Conservation (phyloP, 75 land plant species). For the Selaginella tamariscina region DNA sequence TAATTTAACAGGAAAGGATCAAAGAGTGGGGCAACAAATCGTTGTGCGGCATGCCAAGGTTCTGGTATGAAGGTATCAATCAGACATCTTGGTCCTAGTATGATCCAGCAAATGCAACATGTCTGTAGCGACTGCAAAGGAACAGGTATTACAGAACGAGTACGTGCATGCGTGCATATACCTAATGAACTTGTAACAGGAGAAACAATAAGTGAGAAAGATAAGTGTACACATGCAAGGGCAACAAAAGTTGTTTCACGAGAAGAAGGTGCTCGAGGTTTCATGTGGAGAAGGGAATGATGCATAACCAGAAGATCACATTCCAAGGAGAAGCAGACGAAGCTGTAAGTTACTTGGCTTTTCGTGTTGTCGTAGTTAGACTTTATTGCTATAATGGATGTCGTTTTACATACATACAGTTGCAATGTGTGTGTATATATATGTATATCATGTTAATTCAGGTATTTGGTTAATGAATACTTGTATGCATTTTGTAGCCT, state of each 20-base stretch:
- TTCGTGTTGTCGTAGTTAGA: not conserved
- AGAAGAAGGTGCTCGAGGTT: conserved; percentile 76
- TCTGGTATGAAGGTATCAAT: conserved; percentile 72
- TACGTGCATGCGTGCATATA: not conserved
- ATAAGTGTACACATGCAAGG: conserved; percentile 60
- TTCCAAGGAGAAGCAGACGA: conserved; percentile 75
- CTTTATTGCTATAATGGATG: not conserved
- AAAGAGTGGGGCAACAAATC: conserved; percentile 56
- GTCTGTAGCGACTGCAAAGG: conserved; percentile 64
- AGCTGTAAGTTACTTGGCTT: conserved; percentile 36
- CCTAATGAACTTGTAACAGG: conserved; percentile 23
- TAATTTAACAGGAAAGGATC: conserved; percentile 47
- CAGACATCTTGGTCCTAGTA: conserved; percentile 60
- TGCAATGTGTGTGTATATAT: not conserved
- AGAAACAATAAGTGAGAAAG: conserved; percentile 53
- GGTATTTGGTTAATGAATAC: not conserved
- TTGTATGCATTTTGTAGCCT: conserved; percentile 14
- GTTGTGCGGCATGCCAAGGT: conserved; percentile 57
- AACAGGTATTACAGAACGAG: conserved; percentile 25
- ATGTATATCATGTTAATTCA: not conserved
- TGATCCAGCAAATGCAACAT: conserved; percentile 88
- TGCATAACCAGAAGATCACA: conserved; percentile 50
- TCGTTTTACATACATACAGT: not conserved
- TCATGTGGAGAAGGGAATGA: conserved; percentile 73
- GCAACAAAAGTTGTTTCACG: conserved; percentile 54